phyloP scores from a whole-genome alignment of 805 yeast genomes.

The Danielia reshetovae region DNA sequence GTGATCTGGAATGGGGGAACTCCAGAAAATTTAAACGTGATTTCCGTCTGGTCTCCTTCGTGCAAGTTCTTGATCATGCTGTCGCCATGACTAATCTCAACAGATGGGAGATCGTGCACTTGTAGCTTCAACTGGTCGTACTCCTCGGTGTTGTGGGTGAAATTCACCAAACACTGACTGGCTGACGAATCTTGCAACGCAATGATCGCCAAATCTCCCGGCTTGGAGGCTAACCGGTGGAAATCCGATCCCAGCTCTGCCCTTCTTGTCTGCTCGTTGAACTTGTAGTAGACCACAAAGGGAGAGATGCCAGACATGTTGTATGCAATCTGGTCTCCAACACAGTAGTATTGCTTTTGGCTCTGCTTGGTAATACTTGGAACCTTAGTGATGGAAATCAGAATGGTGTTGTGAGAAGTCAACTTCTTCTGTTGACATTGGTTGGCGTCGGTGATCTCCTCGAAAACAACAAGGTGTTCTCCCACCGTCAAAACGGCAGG shows the following conservation, averaged over 20 bases:
- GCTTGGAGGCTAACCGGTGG: slow-evolving; percentile 70
- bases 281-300: slow-evolving; percentile 68
- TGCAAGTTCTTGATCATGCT: slow-evolving; percentile 75
- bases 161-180: slow-evolving; percentile 66
- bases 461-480: slow-evolving; percentile 57
- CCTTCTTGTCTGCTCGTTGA: slow-evolving; percentile 57
- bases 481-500: slow-evolving; percentile 53
- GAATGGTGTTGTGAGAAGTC: slow-evolving; percentile 31
- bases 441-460: slow-evolving; percentile 57
- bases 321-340: slow-evolving; percentile 84
- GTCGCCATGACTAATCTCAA: slow-evolving; percentile 79
- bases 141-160: slow-evolving; percentile 35
- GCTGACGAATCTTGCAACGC: slow-evolving; percentile 72
- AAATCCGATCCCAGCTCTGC: slow-evolving; percentile 49
- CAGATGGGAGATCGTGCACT: slow-evolving; percentile 60
- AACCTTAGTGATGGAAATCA: slow-evolving; percentile 66
- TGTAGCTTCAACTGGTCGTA: slow-evolving; percentile 25
- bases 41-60: slow-evolving; percentile 92
- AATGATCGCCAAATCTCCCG: slow-evolving; percentile 69
- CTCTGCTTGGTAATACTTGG: slow-evolving; percentile 54
- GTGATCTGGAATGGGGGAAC: slow-evolving; percentile 87
- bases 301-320: slow-evolving; percentile 78
- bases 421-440: slow-evolving; percentile 59
- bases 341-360: slow-evolving; percentile 60
- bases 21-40: slow-evolving; percentile 77